These are phyloP conservation scores for Protomyces lactucae-debilis DNA, from an alignment of 1,139 yeast species.

Conservation along the genomic window DNA sequence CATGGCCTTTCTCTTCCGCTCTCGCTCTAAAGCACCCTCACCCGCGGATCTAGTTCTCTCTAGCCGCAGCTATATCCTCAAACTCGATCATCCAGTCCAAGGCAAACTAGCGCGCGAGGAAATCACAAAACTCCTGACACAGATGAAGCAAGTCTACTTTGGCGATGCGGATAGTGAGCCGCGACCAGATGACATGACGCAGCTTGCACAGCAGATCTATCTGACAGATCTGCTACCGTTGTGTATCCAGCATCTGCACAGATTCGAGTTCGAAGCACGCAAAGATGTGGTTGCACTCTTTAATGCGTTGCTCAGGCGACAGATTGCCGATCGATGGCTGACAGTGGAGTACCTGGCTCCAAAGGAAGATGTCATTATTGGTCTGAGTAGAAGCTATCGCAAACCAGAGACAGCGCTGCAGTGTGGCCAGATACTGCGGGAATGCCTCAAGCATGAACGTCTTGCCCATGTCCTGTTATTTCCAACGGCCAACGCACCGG, in stretches of 20 bases:
- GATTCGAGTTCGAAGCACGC: slow-evolving; percentile 81
- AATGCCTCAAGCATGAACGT: slow-evolving; percentile 74
- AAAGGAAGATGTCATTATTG: slow-evolving; percentile 59
- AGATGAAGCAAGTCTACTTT: slow-evolving; percentile 61
- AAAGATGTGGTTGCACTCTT: slow-evolving; percentile 75
- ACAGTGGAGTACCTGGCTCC: slow-evolving; percentile 76
- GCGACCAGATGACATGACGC: slow-evolving; percentile 57
- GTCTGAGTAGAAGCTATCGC: slow-evolving; percentile 54
- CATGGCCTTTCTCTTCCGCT: slow-evolving; percentile 25
- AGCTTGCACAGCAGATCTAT: slow-evolving; percentile 66
- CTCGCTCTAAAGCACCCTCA: slow-evolving; percentile 7
- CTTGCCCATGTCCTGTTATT: slow-evolving; percentile 56
- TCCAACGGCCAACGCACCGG: neutral
- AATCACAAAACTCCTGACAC: slow-evolving; percentile 60
- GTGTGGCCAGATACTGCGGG: slow-evolving; percentile 76
- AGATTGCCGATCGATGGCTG: slow-evolving; percentile 70
- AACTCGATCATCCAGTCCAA: slow-evolving; percentile 11
- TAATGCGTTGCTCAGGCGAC: slow-evolving; percentile 71
- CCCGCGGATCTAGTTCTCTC: slow-evolving; percentile 15
- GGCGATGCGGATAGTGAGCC: slow-evolving; percentile 56
- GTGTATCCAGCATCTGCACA: slow-evolving; percentile 54
- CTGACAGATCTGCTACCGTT: slow-evolving; percentile 63
- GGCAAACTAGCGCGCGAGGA: slow-evolving; percentile 58
- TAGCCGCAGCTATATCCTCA: slow-evolving; percentile 5
- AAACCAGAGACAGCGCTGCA: slow-evolving; percentile 65